Conservation (phyloP, 2,329 filamentous ascomycete species). For the Colletotrichum aenigma region DNA sequence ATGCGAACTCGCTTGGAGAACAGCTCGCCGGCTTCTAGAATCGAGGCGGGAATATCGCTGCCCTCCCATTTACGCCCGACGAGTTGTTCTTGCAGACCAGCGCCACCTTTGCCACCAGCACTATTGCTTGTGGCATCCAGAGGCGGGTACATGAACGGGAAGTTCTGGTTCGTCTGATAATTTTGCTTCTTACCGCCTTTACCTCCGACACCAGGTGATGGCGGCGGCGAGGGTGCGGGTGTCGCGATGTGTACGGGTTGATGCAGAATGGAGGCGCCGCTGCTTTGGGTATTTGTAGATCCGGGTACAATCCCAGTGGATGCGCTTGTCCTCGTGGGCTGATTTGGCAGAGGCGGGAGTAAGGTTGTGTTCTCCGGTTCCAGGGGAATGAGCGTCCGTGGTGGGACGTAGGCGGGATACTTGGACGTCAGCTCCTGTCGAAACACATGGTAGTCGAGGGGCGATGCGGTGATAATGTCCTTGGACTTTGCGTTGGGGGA, state of each 20-base stretch:
- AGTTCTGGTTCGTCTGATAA: conserved; percentile 98
- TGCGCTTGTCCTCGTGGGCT: conserved; percentile 66
- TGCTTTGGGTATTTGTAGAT: conserved; percentile 57
- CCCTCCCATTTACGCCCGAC: conserved; percentile 90
- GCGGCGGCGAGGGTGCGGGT: conserved; percentile 92
- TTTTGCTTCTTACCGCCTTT: conserved; percentile 99
- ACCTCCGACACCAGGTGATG: conserved; percentile 83
- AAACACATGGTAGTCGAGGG: conserved; percentile 94
- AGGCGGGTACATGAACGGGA: conserved; percentile 96
- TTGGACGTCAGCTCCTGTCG: conserved; percentile 97
- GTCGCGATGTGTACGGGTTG: conserved; percentile 99
- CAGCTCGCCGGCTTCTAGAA: conserved; percentile 90
- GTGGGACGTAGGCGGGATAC: conserved; percentile 94
- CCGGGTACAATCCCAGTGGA: conserved; percentile 66
- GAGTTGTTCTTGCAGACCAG: conserved; percentile 77
- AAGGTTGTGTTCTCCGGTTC: conserved; percentile 92
- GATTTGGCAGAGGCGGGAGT: conserved; percentile 81
- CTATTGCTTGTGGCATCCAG: conserved; percentile 88
- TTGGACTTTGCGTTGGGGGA: conserved; percentile 65
- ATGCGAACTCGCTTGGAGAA: conserved; percentile 91
- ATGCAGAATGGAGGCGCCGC: conserved; percentile 82
- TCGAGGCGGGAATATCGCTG: conserved; percentile 92
- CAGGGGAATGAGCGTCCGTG: conserved; percentile 79
- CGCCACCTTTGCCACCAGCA: conserved; percentile 85
- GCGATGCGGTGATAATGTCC: conserved; percentile 88